Percentiles rank a stretch among this genome's conserved stretches.
Conservation (phyloP, 257 asterid species). For the Capsicum pubescens region DNA sequence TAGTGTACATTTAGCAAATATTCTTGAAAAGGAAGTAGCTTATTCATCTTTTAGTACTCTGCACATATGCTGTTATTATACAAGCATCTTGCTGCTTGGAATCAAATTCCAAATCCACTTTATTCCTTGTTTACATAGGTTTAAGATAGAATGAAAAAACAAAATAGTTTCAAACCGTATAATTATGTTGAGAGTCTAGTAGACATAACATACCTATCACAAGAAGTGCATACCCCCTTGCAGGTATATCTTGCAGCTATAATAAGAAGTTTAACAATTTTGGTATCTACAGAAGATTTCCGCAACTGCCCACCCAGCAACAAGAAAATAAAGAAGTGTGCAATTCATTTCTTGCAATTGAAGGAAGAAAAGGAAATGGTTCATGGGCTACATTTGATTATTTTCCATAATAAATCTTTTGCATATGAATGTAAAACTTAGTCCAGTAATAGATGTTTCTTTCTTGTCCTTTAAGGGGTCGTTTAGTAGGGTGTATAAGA, state of each 20-base stretch:
- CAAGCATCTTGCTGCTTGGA: background rate
- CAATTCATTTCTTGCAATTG: background rate
- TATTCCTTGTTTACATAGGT: background rate
- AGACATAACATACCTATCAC: background rate
- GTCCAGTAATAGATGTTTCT: background rate
- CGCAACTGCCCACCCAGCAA: background rate
- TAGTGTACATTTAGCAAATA: background rate
- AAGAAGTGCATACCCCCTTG: background rate
- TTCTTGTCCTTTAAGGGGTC: background rate
- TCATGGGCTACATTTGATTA: background rate
- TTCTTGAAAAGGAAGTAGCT: background rate
- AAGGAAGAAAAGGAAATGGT: constrained; percentile 23
- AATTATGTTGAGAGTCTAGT: background rate
- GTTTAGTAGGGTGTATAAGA: too few relatives aligned
- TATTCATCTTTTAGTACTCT: constrained; percentile 4
- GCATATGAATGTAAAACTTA: background rate
- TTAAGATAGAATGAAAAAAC: background rate
- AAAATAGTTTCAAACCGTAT: background rate
- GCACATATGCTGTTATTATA: background rate
- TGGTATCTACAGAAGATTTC: background rate
- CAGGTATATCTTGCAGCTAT: background rate
- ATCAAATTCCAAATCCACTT: background rate
- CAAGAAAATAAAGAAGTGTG: constrained; percentile 11
- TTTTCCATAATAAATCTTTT: background rate
- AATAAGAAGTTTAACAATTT: constrained; percentile 1